Conservation (phyloP, 116 monocot genomes). For the Dioscorea cayenensis region DNA sequence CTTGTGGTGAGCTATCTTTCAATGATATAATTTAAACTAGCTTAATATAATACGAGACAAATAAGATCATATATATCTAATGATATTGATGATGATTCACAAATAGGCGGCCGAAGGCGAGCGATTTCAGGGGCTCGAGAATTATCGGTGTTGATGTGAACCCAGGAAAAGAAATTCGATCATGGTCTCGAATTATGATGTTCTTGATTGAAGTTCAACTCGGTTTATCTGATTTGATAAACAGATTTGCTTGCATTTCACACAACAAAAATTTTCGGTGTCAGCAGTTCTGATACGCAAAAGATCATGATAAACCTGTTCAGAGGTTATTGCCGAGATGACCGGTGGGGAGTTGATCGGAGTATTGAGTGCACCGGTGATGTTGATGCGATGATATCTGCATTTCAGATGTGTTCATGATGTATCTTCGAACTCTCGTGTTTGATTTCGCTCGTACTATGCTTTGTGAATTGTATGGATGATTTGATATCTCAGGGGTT, state of each 20-base stretch:
- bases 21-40: too few relatives aligned
- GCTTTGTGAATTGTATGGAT: background rate
- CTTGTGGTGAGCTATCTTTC: conserved; percentile 40
- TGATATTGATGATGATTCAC: too few relatives aligned
- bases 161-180: conserved; percentile 35
- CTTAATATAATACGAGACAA: background rate
- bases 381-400: conserved; percentile 60
- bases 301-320: conserved; percentile 58
- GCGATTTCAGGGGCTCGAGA: conserved; percentile 64
- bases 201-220: too few relatives aligned
- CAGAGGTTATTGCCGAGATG: conserved; percentile 75
- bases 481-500: conserved; percentile 35
- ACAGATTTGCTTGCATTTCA: background rate
- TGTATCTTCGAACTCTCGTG: conserved; percentile 16
- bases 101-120: conserved; percentile 61
- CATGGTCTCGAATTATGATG: conserved; percentile 22
- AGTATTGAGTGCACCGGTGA: conserved; percentile 52
- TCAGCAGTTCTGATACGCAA: conserved; percentile 74
- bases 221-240: too few relatives aligned
- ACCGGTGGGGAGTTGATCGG: conserved; percentile 53
- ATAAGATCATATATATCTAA: background rate
- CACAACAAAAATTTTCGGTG: conserved; percentile 69
- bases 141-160: conserved; percentile 83
- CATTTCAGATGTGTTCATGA: conserved; percentile 77
- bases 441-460: background rate